Conservation (phyloP, 208 protist genomes). For the Acanthamoeba lenticulata region DNA sequence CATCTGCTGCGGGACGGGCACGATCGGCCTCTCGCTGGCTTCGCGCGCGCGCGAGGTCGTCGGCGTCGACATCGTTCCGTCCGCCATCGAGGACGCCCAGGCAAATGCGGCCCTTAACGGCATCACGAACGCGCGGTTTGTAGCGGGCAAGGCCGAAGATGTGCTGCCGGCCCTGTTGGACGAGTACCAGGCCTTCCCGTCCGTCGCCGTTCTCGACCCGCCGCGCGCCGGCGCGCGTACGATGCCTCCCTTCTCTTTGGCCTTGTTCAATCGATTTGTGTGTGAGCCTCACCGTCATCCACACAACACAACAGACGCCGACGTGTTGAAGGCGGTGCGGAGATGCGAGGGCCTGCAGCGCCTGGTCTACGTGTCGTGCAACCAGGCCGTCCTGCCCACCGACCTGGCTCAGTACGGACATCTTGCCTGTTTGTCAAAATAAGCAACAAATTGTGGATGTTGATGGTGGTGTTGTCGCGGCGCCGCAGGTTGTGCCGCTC, state of each 20-base stretch:
- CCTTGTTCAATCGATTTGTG: not conserved
- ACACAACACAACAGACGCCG: conserved; percentile 73
- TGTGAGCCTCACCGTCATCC: not conserved
- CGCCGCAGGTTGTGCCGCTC: conserved; percentile 77
- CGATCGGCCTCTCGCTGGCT: conserved; percentile 93
- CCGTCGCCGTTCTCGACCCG: conserved; percentile 86
- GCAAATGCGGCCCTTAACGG: conserved; percentile 91
- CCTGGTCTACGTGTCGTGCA: conserved; percentile 96
- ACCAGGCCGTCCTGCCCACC: conserved; percentile 71
- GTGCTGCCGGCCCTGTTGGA: conserved; percentile 79
- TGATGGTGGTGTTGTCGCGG: not conserved
- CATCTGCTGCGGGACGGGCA: conserved; percentile 96
- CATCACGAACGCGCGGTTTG: conserved; percentile 91
- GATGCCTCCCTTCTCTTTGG: not conserved
- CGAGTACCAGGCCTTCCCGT: conserved; percentile 79
- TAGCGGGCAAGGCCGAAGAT: conserved; percentile 93
- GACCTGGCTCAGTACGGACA: conserved; percentile 4
- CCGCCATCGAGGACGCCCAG: conserved; percentile 90
- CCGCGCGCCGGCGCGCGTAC: conserved; percentile 86
- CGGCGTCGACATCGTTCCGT: conserved; percentile 93
- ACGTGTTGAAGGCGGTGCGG: conserved; percentile 94
- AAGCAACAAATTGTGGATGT: not conserved
- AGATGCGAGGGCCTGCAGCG: conserved; percentile 89
- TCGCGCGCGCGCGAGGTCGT: conserved; percentile 86
- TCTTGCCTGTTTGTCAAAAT: not conserved